Percentiles rank a stretch among this genome's conserved stretches.
phyloP scores from a whole-genome alignment of 176 grass and related monocot species.

The Triticum timopheevii region DNA sequence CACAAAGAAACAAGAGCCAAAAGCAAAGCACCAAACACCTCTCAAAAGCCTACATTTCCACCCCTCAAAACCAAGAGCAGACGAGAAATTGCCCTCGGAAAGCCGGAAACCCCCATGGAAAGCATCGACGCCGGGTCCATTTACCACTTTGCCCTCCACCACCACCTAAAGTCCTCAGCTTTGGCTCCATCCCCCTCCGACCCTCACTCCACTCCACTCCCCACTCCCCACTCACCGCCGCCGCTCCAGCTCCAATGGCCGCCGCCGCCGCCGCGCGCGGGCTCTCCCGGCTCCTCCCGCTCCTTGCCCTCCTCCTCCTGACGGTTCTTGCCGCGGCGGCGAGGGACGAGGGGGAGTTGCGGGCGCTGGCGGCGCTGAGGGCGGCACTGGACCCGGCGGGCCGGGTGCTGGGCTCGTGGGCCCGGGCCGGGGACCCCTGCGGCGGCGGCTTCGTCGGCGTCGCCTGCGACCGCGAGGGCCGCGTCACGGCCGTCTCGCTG shows the following conservation, averaged over 20 bases:
- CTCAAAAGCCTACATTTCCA: neutral
- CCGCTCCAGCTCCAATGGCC: slow-evolving; percentile 30
- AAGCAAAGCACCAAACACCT: neutral
- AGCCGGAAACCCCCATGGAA: neutral
- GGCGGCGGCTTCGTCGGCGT: slow-evolving; percentile 58
- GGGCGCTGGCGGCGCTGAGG: slow-evolving; percentile 62
- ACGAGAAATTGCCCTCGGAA: neutral
- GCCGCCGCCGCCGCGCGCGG: neutral
- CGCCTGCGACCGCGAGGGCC: slow-evolving; percentile 60
- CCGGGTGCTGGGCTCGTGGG: slow-evolving; percentile 72
- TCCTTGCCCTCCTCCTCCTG: neutral
- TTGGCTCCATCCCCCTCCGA: neutral
- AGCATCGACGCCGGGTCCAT: neutral
- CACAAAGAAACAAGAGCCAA: neutral
- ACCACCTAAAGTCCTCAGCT: neutral
- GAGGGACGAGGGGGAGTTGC: slow-evolving; percentile 35
- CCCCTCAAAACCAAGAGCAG: neutral
- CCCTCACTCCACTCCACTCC: neutral
- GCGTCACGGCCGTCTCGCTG: slow-evolving; percentile 67
- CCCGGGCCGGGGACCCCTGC: slow-evolving; percentile 49
- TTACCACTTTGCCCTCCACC: neutral
- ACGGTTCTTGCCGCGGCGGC: neutral
- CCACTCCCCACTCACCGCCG: neutral
- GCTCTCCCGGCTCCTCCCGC: neutral
- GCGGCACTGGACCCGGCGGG: slow-evolving; percentile 52